A percentile compares a stretch with the other conserved stretches of the same genome.
Evolutionary conservation across 257 asterid genomes (phyloP).

Genomic region (Jacaranda copaia): DNA sequence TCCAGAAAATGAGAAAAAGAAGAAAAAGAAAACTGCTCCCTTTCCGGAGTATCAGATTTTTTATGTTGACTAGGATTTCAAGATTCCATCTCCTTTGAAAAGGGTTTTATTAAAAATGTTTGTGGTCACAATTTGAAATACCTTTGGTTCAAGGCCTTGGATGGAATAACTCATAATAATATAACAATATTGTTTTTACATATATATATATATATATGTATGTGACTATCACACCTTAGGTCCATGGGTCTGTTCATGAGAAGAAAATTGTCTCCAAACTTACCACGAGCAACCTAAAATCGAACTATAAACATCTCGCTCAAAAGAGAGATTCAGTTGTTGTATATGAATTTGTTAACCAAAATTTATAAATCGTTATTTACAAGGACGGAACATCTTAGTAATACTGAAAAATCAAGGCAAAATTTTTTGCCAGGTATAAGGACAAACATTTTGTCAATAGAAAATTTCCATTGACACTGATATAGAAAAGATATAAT

Average conservation of each 20-base stretch:
- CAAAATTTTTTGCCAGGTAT: slow-evolving; percentile 36
- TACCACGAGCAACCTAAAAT: too few species aligned
- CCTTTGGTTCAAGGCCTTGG: background rate
- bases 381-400: background rate
- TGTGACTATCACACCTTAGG: too few species aligned
- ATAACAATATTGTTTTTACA: background rate
- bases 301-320: too few species aligned
- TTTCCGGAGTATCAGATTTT: slow-evolving; percentile 55
- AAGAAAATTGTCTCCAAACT: too few species aligned
- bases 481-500: background rate
- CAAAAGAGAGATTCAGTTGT: too few species aligned
- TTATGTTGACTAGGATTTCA: slow-evolving; percentile 53
- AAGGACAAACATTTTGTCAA: slow-evolving; percentile 31
- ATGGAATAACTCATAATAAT: background rate
- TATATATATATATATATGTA: too few species aligned
- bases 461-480: background rate
- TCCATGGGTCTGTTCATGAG: too few species aligned
- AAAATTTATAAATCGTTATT: too few species aligned
- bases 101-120: slow-evolving; percentile 16
- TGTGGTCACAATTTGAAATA: background rate
- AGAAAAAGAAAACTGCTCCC: slow-evolving; percentile 27
- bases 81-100: slow-evolving; percentile 38
- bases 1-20: slow-evolving; percentile 26
- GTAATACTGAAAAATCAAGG: slow-evolving; percentile 15
- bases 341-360: too few species aligned